Evolutionary conservation across 192 early-diverging fungal species (phyloP).

Genomic region (Entomortierella chlamydospora): DNA sequence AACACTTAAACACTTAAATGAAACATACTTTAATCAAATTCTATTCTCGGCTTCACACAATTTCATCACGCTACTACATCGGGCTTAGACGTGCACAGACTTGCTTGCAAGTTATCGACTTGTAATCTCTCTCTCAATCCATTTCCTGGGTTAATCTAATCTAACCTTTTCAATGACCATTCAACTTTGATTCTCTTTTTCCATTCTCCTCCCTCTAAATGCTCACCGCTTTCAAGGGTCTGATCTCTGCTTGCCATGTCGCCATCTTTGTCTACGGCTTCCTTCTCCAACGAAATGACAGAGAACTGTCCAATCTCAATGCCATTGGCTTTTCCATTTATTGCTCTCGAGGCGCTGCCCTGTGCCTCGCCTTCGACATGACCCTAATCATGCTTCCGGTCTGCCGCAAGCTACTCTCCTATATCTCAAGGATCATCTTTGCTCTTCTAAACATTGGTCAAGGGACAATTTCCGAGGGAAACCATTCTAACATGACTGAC

Average conservation of each 20-base stretch:
- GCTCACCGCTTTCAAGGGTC: slow-evolving; percentile 10
- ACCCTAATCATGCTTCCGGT: slow-evolving; percentile 66
- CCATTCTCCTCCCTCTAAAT: slow-evolving; percentile 6
- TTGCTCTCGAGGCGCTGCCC: slow-evolving; percentile 68
- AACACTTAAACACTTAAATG: too few relatives aligned
- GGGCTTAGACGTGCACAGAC: too few relatives aligned
- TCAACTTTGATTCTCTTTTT: not conserved
- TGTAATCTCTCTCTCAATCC: too few relatives aligned
- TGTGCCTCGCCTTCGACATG: slow-evolving; percentile 66
- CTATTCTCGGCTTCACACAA: too few relatives aligned
- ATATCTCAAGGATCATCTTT: slow-evolving; percentile 24
- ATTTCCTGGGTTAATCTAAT: too few relatives aligned
- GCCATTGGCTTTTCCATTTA: slow-evolving; percentile 61
- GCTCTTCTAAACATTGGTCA: slow-evolving; percentile 28
- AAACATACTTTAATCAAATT: too few relatives aligned
- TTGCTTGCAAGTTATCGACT: too few relatives aligned
- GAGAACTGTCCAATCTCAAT: slow-evolving; percentile 62
- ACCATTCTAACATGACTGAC: slow-evolving; percentile 26
- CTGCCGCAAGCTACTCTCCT: slow-evolving; percentile 57
- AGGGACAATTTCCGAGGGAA: slow-evolving; percentile 42
- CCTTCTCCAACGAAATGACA: slow-evolving; percentile 61
- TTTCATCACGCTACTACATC: too few relatives aligned
- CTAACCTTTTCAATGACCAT: not conserved
- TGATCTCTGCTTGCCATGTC: slow-evolving; percentile 51
- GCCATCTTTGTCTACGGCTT: slow-evolving; percentile 64